Evolutionary conservation across 345 rosid genomes (phyloP), one percentile per base, ranked within the genome.

Genomic region (Populus nigra): DNA sequence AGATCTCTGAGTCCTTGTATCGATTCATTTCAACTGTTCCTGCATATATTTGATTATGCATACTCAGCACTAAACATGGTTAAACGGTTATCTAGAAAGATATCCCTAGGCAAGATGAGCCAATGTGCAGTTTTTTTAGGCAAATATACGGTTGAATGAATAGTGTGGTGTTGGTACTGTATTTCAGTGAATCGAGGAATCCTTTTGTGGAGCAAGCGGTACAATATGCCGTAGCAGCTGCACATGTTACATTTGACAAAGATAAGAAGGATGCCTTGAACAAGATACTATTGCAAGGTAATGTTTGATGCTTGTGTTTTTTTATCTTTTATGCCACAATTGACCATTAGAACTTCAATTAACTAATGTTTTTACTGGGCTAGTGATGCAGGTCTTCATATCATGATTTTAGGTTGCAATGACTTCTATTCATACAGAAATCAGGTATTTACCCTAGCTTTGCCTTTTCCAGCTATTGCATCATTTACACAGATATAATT

Each of bases 351-450:
- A 77, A 29, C 25, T 76, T 72, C 45, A 43, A 77, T 73, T 78
- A 63, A 62, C 81, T 88, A 76, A 88, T n/a, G 50, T 81, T 76
- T 53, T 12, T 15, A 76, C 23, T 65, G 36, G 78, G 79, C 78
- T 77, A 72, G 38, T 72, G 79, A 39, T 85, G 84, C 89, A 96
- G 99, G 99, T 81, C 91, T 96, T 86, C 92, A 92, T 85, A 88
- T 96, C 80, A 92, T 94, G 36, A 83, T 96, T 72, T 87, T 96
- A 81, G 98, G 99, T 75, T 83, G 90, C 87, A 96, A 93, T 85
- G 97, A 96, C 86, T 93, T 93, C 87, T 96, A 96, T 80, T 96
- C 99, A 23, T 96, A 93, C 75, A 87, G 99, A 75, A 92, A 88
- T 83, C 93, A 89, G 94, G 98, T 96, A 75, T 66, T 36, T 5